Percentiles rank a stretch among this genome's conserved stretches.
Conservation (phyloP, 257 asterid genomes). For the Verbascum thapsus region DNA sequence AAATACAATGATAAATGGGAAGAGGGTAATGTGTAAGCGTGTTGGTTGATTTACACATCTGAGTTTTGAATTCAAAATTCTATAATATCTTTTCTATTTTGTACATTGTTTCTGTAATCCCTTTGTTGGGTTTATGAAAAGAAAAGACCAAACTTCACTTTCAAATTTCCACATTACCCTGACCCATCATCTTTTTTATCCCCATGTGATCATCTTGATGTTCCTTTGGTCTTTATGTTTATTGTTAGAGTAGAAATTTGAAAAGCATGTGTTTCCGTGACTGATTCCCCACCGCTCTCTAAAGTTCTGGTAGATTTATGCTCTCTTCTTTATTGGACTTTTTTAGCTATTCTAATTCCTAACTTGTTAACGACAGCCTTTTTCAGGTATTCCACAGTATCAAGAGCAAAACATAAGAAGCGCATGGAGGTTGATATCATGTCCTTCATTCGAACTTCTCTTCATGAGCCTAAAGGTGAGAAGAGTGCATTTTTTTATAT, state of each 20-base stretch:
- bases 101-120: neutral
- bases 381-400: slow-evolving; percentile 74
- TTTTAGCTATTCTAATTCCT: slow-evolving; percentile 50
- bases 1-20: neutral
- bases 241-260: neutral
- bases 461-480: slow-evolving; percentile 67
- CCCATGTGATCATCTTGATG: neutral
- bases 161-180: neutral
- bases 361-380: slow-evolving; percentile 58
- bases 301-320: slow-evolving; percentile 13
- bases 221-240: neutral
- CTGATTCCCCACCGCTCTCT: neutral
- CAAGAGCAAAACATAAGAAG: slow-evolving; percentile 35
- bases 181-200: neutral
- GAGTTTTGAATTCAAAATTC: neutral
- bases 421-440: slow-evolving; percentile 40
- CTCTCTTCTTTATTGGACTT: slow-evolving; percentile 27
- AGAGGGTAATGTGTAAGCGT: neutral
- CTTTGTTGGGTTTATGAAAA: neutral
- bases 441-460: slow-evolving; percentile 55
- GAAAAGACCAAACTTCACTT: neutral
- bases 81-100: neutral
- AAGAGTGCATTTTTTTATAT: slow-evolving; percentile 9
- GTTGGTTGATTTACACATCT: neutral
- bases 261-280: neutral